These are phyloP conservation scores for Alternaria tenuissima DNA, from an alignment of 2,329 filamentous ascomycete genomes.

Conservation along the genomic window DNA sequence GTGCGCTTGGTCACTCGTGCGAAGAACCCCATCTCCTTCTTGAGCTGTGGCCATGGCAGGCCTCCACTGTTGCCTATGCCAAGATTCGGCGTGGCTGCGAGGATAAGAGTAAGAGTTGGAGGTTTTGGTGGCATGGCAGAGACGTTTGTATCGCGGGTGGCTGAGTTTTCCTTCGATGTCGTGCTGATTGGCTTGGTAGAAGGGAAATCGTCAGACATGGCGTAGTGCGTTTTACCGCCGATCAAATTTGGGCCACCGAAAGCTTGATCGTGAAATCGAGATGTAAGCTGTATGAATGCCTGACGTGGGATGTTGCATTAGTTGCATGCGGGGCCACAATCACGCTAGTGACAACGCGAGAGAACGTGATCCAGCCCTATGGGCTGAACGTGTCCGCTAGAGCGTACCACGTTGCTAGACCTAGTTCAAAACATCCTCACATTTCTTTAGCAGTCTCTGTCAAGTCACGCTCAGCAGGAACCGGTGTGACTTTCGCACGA, in stretches of 20 bases:
- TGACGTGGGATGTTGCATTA: conserved; percentile 5
- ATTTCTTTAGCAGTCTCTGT: background rate
- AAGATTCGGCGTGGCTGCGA: conserved; percentile 88
- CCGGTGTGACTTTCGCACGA: conserved; percentile 11
- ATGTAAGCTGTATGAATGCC: background rate
- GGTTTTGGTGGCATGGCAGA: conserved; percentile 34
- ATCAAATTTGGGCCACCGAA: background rate
- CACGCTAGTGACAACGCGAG: conserved; percentile 33
- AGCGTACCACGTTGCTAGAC: background rate
- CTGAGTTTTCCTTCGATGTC: conserved; percentile 2
- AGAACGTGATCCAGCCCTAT: conserved; percentile 29
- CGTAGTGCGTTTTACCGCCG: background rate
- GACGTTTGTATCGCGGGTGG: conserved; percentile 2
- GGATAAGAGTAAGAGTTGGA: conserved; percentile 82
- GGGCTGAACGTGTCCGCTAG: background rate
- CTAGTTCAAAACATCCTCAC: background rate
- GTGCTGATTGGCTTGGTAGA: background rate
- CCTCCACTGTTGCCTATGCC: conserved; percentile 83
- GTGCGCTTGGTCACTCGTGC: conserved; percentile 82
- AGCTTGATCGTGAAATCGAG: background rate
- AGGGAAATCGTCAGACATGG: conserved; percentile 17
- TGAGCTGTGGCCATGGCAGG: conserved; percentile 89
- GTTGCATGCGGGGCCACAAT: conserved; percentile 19
- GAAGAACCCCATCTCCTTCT: conserved; percentile 95
- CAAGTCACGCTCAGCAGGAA: background rate